These are phyloP conservation scores for Thyridium curvatum DNA, from an alignment of 2,329 filamentous ascomycete species.

Conservation along the genomic window DNA sequence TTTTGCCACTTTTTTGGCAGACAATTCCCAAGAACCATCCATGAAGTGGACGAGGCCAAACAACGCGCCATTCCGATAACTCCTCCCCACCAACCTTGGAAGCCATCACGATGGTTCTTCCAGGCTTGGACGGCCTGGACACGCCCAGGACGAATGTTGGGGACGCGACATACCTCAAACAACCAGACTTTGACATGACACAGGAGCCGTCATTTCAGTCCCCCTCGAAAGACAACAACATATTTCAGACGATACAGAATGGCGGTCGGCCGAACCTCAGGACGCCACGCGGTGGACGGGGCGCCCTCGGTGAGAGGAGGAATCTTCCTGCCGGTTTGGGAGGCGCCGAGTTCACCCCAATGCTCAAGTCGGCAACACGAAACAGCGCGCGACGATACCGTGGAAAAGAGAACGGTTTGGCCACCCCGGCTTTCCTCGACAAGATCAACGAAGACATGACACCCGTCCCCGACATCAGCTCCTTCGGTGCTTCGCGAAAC, in stretches of 20 bases:
- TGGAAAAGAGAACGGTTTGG: conserved; percentile 55
- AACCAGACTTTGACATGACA: conserved; percentile 74
- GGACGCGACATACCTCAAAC: conserved; percentile 74
- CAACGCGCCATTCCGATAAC: too few relatives aligned
- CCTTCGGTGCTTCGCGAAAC: conserved; percentile 60
- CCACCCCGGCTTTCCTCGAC: conserved; percentile 64
- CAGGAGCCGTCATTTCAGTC: conserved; percentile 84
- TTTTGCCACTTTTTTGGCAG: too few relatives aligned
- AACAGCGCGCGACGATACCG: conserved; percentile 60
- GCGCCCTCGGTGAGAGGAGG: conserved; percentile 63
- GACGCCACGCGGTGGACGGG: conserved; percentile 66
- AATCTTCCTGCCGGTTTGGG: conserved; percentile 62
- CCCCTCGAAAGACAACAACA: conserved; percentile 68
- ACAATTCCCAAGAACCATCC: too few relatives aligned
- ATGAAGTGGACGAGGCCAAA: too few relatives aligned
- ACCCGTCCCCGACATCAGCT: conserved; percentile 67
- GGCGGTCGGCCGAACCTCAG: conserved; percentile 54
- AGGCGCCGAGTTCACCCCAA: conserved; percentile 83
- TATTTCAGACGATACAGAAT: conserved; percentile 70
- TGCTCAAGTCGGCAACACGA: conserved; percentile 75
- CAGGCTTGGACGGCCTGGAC: conserved; percentile 63
- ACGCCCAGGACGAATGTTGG: conserved; percentile 81
- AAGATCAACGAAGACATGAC: conserved; percentile 68
- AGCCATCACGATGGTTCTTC: conserved; percentile 50
- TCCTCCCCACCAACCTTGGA: too few relatives aligned